phyloP scores from a whole-genome alignment of 495 filamentous ascomycete genomes.

The Aspergillus kassunensis region DNA sequence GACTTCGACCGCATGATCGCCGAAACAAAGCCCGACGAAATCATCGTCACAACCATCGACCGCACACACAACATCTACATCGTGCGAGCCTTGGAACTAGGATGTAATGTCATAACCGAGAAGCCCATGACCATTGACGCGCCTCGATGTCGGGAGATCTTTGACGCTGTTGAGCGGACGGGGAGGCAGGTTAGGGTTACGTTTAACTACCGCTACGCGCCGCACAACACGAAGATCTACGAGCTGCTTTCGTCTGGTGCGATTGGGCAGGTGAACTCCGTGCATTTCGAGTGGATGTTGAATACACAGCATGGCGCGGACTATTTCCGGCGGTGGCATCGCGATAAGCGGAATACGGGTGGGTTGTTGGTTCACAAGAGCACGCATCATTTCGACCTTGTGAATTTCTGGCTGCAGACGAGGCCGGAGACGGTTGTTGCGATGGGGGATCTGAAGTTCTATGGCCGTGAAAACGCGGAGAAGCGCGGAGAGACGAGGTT shows the following conservation, averaged over 20 bases:
- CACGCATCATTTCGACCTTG: slow-evolving; percentile 34
- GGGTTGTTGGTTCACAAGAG: slow-evolving; percentile 42
- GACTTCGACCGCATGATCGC: slow-evolving; percentile 53
- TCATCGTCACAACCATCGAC: slow-evolving; percentile 58
- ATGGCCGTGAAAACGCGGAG: slow-evolving; percentile 34
- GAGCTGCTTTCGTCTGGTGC: slow-evolving; percentile 45
- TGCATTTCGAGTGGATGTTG: slow-evolving; percentile 59
- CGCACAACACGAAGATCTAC: slow-evolving; percentile 31
- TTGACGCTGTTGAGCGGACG: slow-evolving; percentile 28
- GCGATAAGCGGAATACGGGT: slow-evolving; percentile 54
- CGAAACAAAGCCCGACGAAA: slow-evolving; percentile 50
- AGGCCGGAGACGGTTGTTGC: slow-evolving; percentile 28
- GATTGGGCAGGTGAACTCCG: slow-evolving; percentile 49
- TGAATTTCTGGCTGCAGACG: slow-evolving; percentile 32
- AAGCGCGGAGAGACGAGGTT: slow-evolving; percentile 26
- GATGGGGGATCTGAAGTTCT: slow-evolving; percentile 32
- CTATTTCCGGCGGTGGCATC: slow-evolving; percentile 60
- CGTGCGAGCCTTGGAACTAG: slow-evolving; percentile 49
- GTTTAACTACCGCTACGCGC: slow-evolving; percentile 35
- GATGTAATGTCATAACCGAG: slow-evolving; percentile 54
- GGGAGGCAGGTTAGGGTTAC: slow-evolving; percentile 24
- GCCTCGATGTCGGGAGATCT: slow-evolving; percentile 45
- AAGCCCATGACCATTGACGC: slow-evolving; percentile 60
- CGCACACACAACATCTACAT: slow-evolving; percentile 55
- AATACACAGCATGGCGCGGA: slow-evolving; percentile 58